phyloP scores from a whole-genome alignment of 768 basidiomycete species.

The Termitomyces sp. region DNA sequence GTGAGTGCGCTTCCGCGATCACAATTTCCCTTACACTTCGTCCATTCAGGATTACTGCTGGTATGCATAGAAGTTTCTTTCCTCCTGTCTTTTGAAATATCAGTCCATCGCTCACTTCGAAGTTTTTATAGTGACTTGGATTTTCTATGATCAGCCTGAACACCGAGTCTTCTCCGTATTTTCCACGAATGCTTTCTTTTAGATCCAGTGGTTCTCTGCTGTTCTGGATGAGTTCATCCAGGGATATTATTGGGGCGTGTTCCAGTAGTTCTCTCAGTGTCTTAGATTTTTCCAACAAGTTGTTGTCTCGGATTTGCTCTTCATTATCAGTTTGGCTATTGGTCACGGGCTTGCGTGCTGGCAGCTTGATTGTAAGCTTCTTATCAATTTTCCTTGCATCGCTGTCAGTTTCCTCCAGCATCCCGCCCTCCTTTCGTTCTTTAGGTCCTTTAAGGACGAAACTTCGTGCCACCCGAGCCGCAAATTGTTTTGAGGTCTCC shows the following conservation, averaged over 20 bases:
- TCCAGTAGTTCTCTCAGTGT: no score
- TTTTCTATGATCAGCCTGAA: neutral
- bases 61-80: neutral
- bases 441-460: neutral
- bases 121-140: neutral
- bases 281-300: neutral
- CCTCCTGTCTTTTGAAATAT: neutral
- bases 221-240: neutral
- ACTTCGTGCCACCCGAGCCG: rapidly evolving
- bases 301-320: neutral
- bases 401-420: no score
- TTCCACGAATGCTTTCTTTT: neutral
- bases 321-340: no score
- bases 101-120: neutral
- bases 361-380: neutral
- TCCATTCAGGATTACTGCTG: neutral
- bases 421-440: neutral
- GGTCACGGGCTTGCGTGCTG: neutral
- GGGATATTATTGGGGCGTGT: neutral
- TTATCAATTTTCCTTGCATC: no score
- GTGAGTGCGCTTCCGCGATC: neutral
- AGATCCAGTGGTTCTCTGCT: neutral
- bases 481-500: neutral
- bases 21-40: neutral
- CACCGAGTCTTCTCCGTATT: neutral